phyloP scores from a whole-genome alignment of 495 filamentous ascomycete species.

The Daldinia childiae region DNA sequence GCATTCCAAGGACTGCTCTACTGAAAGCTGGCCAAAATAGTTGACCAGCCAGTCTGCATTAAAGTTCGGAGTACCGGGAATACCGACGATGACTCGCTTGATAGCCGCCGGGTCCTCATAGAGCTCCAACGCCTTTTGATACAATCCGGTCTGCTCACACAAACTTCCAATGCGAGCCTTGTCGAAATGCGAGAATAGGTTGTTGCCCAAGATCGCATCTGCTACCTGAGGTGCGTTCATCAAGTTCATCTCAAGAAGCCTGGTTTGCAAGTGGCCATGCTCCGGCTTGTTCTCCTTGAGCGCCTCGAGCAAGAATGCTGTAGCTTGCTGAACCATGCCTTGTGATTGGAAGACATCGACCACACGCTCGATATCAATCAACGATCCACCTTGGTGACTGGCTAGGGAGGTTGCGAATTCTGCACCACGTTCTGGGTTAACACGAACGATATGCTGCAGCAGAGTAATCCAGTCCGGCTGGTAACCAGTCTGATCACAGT shows the following conservation, averaged over 20 bases:
- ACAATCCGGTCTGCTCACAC: conserved; percentile 89
- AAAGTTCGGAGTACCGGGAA: conserved; percentile 81
- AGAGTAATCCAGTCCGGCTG: conserved; percentile 91
- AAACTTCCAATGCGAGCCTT: conserved; percentile 84
- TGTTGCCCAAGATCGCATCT: conserved; percentile 95
- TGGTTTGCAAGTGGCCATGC: conserved; percentile 91
- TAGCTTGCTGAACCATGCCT: conserved; percentile 96
- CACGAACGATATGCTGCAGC: conserved; percentile 88
- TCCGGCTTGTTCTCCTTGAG: conserved; percentile 94
- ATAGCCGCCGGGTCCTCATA: conserved; percentile 89
- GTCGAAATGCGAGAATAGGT: conserved; percentile 98
- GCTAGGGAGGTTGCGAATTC: conserved; percentile 92
- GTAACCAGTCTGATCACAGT: conserved; percentile 83
- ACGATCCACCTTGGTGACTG: conserved; percentile 80
- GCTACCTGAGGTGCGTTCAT: conserved; percentile 96
- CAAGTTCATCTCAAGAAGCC: conserved; percentile 97
- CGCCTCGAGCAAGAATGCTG: conserved; percentile 94
- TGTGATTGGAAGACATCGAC: conserved; percentile 98
- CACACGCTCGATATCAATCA: conserved; percentile 93
- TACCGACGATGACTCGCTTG: conserved; percentile 85
- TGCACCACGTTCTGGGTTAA: conserved; percentile 92
- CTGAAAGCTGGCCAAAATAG: conserved; percentile 92
- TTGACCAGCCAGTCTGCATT: conserved; percentile 87
- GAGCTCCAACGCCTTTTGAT: conserved; percentile 91
- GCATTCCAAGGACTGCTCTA: conserved; percentile 94